Conservation (phyloP, 495 filamentous ascomycete species). For the Neurospora sp. region DNA sequence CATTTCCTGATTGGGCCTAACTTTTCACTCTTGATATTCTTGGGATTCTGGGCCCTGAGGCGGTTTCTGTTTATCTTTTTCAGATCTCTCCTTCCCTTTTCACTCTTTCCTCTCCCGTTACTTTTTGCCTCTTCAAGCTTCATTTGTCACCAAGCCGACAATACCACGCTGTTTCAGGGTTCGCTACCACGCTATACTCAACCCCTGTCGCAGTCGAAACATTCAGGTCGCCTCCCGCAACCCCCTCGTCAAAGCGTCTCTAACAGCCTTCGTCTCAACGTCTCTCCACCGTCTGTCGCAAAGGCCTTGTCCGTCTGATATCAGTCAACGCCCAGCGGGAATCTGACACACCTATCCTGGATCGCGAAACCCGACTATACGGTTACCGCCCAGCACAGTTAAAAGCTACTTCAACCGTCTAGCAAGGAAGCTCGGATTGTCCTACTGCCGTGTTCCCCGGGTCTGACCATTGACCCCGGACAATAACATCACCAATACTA, state of each 20-base stretch:
- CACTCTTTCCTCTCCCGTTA: not conserved
- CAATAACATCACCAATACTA: not conserved
- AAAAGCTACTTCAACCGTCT: not conserved
- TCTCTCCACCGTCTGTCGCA: slow-evolving; percentile 13
- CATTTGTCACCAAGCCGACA: not conserved
- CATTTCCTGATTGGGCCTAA: not conserved
- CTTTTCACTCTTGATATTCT: slow-evolving; percentile 4
- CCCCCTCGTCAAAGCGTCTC: slow-evolving; percentile 28
- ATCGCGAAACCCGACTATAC: slow-evolving; percentile 23
- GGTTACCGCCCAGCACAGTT: not conserved
- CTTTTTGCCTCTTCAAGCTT: not conserved
- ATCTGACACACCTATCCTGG: slow-evolving; percentile 30
- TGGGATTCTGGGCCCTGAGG: not conserved
- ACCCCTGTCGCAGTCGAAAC: slow-evolving; percentile 34
- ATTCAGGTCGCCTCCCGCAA: slow-evolving; percentile 19
- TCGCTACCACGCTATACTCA: not conserved
- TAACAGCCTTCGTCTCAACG: slow-evolving; percentile 38
- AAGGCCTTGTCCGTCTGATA: slow-evolving; percentile 22
- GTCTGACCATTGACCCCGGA: not conserved
- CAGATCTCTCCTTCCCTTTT: not conserved
- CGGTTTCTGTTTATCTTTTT: not conserved
- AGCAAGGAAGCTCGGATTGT: slow-evolving; percentile 1
- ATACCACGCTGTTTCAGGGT: not conserved
- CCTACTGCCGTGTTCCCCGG: not conserved
- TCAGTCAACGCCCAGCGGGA: slow-evolving; percentile 7